Evolutionary conservation across 768 basidiomycete species (phyloP).

Genomic region (Sporobolomyces pararoseus): DNA sequence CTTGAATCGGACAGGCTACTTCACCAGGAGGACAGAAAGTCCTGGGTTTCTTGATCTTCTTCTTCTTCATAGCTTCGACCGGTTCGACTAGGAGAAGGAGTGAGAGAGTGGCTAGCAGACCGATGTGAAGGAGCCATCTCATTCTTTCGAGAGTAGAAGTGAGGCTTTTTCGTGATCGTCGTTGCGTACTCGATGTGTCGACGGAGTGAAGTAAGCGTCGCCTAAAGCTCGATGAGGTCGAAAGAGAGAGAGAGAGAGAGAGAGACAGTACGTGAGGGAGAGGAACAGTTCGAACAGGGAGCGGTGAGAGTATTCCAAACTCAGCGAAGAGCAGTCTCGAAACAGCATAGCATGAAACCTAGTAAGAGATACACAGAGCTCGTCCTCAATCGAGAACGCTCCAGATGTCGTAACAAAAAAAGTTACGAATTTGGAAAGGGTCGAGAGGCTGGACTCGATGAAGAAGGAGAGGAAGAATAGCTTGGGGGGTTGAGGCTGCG

Average conservation of each 20-base stretch:
- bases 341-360: too few relatives aligned
- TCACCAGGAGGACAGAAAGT: conserved; percentile 32
- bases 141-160: background rate
- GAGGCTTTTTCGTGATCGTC: background rate
- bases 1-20: conserved; percentile 35
- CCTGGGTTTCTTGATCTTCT: conserved; percentile 14
- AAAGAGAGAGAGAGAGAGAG: background rate
- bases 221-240: too few relatives aligned
- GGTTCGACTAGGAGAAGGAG: conserved; percentile 9
- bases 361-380: too few relatives aligned
- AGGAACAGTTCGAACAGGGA: too few relatives aligned
- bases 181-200: too few relatives aligned
- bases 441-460: background rate
- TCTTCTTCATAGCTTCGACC: conserved; percentile 30
- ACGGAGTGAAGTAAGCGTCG: too few relatives aligned
- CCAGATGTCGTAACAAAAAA: background rate
- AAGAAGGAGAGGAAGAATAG: too few relatives aligned
- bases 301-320: too few relatives aligned
- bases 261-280: too few relatives aligned
- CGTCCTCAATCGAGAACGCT: background rate
- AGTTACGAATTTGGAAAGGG: background rate
- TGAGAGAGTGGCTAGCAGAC: conserved; percentile 5
- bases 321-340: too few relatives aligned
- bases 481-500: too few relatives aligned
- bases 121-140: background rate